Percentiles rank a stretch among this genome's conserved stretches.
Conservation (phyloP, 2,329 filamentous ascomycete genomes). For the Pseudohalonectria lignicola region DNA sequence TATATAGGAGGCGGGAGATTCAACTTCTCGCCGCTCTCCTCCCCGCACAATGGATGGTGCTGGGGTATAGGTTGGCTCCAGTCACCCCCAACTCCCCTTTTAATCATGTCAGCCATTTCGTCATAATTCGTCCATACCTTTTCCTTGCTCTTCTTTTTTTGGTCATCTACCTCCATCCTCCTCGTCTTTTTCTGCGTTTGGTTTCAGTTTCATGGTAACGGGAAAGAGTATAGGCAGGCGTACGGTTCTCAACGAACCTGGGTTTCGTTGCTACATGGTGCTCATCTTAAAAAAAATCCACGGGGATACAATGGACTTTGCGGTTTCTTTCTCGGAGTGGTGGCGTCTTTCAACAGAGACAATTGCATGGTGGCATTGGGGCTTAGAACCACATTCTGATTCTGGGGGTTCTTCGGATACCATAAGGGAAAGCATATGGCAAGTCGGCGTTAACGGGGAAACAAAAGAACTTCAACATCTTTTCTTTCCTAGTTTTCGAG, state of each 20-base stretch:
- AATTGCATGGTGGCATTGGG: slow-evolving; percentile 12
- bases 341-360: slow-evolving; percentile 25
- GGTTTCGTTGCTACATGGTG: slow-evolving; percentile 10
- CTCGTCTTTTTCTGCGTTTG: not conserved
- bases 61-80: too few species aligned
- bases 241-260: slow-evolving; percentile 25
- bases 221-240: slow-evolving; percentile 16
- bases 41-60: not conserved
- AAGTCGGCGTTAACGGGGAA: slow-evolving; percentile 19
- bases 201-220: slow-evolving; percentile 6
- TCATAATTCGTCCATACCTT: slow-evolving; percentile 10
- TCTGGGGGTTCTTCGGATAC: slow-evolving; percentile 17
- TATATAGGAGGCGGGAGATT: slow-evolving; percentile 15
- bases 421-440: slow-evolving; percentile 17
- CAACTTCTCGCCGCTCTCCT: slow-evolving; percentile 15
- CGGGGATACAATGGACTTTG: slow-evolving; percentile 1
- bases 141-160: slow-evolving; percentile 7
- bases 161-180: slow-evolving; percentile 8
- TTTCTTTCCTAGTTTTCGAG: slow-evolving; percentile 15
- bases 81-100: not conserved
- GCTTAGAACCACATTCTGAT: slow-evolving; percentile 9
- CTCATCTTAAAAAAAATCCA: slow-evolving; percentile 8
- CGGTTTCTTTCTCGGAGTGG: slow-evolving; percentile 5
- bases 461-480: slow-evolving; percentile 25
- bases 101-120: not conserved